A percentile compares a stretch with the other conserved stretches of the same genome.
phyloP scores from a whole-genome alignment of 1,284 basidiomycete genomes.

The Cryptococcus sp. region DNA sequence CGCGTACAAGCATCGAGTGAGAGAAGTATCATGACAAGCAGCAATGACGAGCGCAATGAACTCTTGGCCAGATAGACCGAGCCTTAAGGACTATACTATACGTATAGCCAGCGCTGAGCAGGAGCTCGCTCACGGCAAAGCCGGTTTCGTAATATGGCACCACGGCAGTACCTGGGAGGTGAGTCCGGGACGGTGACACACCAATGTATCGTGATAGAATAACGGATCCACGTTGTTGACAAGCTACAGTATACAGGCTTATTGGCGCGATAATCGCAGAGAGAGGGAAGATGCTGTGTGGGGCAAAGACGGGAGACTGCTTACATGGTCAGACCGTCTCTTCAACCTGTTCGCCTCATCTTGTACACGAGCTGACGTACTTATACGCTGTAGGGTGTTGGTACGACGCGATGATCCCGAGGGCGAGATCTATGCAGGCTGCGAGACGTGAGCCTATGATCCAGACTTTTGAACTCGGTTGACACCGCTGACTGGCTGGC shows the following conservation, averaged over 20 bases:
- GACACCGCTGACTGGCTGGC: constrained; percentile 8
- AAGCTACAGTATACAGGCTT: constrained; percentile 3
- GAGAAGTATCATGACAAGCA: too few species aligned
- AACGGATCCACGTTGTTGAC: background rate
- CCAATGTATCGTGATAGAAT: background rate
- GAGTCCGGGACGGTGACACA: background rate
- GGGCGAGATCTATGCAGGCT: constrained; percentile 34
- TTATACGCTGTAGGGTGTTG: constrained; percentile 19
- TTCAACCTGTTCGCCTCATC: background rate
- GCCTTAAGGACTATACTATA: constrained; percentile 23
- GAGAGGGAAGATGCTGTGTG: constrained; percentile 13
- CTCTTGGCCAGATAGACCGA: background rate
- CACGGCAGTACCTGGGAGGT: background rate
- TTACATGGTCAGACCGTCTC: constrained; percentile 18
- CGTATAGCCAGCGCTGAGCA: constrained; percentile 21
- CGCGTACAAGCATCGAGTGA: too few species aligned
- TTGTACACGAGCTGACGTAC: background rate
- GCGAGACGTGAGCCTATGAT: constrained; percentile 29
- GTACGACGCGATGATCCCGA: constrained; percentile 24
- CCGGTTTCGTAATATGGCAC: background rate
- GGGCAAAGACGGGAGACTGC: constrained; percentile 13
- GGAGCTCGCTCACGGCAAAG: background rate
- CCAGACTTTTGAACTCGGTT: background rate
- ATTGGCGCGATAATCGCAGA: constrained; percentile 1
- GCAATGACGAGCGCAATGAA: too few species aligned